Conservation (phyloP, 306 rosid species). For the Trifolium dubium region DNA sequence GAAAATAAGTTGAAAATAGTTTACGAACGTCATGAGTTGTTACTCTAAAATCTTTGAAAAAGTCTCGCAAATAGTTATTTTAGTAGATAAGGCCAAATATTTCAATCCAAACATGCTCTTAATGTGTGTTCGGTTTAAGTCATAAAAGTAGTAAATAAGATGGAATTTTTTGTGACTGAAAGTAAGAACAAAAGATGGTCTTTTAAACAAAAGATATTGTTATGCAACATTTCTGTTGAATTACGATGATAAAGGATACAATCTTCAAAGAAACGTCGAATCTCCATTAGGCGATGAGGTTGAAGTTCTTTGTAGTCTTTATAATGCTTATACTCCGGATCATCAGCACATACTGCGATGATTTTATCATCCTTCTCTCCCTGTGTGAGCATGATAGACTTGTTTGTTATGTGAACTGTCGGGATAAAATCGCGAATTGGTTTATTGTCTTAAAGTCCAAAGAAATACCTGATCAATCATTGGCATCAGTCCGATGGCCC, state of each 20-base stretch:
- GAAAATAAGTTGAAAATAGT: background rate
- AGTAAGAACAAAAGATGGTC: background rate
- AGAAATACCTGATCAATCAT: constrained; percentile 93
- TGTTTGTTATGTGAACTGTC: constrained; percentile 4
- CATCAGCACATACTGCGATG: constrained; percentile 97
- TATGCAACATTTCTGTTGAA: constrained; percentile 5
- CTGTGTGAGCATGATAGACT: constrained; percentile 43
- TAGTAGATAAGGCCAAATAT: too few relatives aligned
- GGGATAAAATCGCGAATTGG: background rate
- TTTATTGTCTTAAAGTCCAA: constrained; percentile 5
- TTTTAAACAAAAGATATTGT: background rate
- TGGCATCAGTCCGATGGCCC: constrained; percentile 94
- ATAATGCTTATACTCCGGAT: constrained; percentile 92
- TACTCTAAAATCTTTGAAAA: too few relatives aligned
- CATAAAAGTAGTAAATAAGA: background rate
- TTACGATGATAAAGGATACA: constrained; percentile 63
- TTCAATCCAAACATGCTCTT: background rate
- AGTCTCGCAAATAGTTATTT: too few relatives aligned
- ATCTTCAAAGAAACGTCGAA: constrained; percentile 96
- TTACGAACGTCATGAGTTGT: too few relatives aligned
- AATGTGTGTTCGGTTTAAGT: background rate
- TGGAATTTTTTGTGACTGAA: background rate
- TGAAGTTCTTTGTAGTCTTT: constrained; percentile 77
- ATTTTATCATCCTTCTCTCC: constrained; percentile 99
- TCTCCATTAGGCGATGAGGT: constrained; percentile 94